A percentile compares a stretch with the other conserved stretches of the same genome.
Conservation (phyloP, 2,329 filamentous ascomycete species). For the Teratosphaeriaceae sp. region DNA sequence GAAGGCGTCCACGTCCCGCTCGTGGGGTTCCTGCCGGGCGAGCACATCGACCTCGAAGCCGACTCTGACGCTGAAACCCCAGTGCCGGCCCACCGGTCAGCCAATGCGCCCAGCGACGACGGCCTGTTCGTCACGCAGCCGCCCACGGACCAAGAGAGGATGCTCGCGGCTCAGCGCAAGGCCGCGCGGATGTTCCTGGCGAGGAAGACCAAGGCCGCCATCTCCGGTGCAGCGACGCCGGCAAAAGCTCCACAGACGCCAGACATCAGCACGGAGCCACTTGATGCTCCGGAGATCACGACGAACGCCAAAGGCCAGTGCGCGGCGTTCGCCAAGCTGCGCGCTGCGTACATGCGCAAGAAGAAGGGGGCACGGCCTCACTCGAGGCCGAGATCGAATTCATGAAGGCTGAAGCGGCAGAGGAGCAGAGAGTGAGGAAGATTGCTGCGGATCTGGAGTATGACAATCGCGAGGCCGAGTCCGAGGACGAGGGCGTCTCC, state of each 20-base stretch:
- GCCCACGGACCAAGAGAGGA: background rate
- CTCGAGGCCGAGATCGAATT: conserved; percentile 19
- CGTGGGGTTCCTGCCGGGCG: too few species aligned
- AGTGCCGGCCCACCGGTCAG: too few species aligned
- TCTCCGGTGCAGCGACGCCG: background rate
- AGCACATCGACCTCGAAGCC: too few species aligned
- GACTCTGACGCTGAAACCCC: too few species aligned
- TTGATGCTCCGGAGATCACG: background rate
- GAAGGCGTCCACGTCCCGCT: too few species aligned
- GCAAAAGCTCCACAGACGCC: too few species aligned
- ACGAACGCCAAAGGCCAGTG: background rate
- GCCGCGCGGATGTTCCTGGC: background rate
- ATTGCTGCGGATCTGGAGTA: conserved; percentile 12
- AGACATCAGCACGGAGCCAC: background rate
- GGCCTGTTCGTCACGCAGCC: conserved; percentile 1
- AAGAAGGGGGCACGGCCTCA: conserved; percentile 6
- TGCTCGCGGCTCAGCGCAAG: conserved; percentile 1
- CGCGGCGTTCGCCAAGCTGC: background rate
- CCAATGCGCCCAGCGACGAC: background rate
- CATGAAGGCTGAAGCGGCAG: conserved; percentile 14
- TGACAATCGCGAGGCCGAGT: conserved; percentile 8
- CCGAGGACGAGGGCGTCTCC: background rate
- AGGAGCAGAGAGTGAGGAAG: conserved; percentile 13
- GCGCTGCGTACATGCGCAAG: background rate
- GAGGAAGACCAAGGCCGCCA: background rate